Base-by-base conservation (phyloP, 202 grass and related monocot genomes). In the Dendrocalamus latiflorus region DNA sequence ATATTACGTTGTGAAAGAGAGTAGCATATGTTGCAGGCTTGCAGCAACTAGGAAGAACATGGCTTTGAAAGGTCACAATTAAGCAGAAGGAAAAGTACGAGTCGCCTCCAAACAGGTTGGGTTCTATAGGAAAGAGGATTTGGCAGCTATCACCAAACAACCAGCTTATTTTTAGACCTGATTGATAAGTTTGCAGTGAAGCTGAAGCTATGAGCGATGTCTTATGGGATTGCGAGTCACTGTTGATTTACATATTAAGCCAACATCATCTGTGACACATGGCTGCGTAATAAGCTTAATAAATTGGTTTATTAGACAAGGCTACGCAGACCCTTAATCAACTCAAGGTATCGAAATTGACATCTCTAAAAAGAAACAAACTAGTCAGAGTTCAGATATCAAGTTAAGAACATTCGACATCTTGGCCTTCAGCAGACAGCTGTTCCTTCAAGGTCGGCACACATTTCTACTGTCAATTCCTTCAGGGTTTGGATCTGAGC, bases 371-470 rank as follows among this genome's bases (percentile, higher is more conserved):
- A 69, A 55, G 9, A 64, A 12, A 38, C 16, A 58, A 56, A 72
- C 38, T 9, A 22, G 1, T 49, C 30, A 54, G 9, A 69, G 70
- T 53, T 71, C 24, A 77, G 38, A 41, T 57, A 39, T 36, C 39
- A 59, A 68, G 39, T 60, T 41, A 81, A 84, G 75, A 88, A 88
- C 75, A 88, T 84, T 79, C 86, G 48, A 60, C 41, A 44, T n/a
- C n/a, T 78, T 67, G 59, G 10, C 39, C 33, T 65, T 76, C 70
- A 59, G 24, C 44, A 70, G 70, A 28, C 16, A 62, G 68, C 15
- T 56, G 76, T 26, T 64, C 44, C 51, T 71, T 81, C 57, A 69
- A 82, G 24, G 22, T 71, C 20, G 20, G 77, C 15, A 30, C 10
- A 30, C 71, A 65, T 85, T 85, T 76, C n/a, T 33, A 61, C 68